Percentiles rank a stretch among this genome's conserved stretches.
phyloP scores from a whole-genome alignment of 2,329 filamentous ascomycete genomes.

The Neoascochyta sp. region DNA sequence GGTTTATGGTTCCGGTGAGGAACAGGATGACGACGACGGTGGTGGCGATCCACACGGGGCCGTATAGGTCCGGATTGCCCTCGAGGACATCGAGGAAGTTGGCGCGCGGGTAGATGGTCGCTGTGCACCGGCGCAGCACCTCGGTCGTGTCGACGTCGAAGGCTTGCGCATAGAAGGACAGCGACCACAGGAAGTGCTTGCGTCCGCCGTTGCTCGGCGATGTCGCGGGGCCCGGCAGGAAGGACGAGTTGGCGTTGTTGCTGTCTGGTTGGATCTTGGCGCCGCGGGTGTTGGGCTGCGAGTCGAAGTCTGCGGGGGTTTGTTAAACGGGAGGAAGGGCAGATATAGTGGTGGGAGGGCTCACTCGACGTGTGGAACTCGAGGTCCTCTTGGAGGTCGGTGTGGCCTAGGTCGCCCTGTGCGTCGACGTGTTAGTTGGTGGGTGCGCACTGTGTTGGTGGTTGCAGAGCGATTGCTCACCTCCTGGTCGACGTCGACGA shows the following conservation, averaged over 20 bases:
- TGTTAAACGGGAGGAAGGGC: conserved; percentile 1
- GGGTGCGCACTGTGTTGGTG: background rate
- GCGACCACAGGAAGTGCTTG: conserved; percentile 88
- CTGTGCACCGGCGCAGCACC: conserved; percentile 80
- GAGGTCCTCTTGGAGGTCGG: conserved; percentile 96
- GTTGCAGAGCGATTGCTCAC: conserved; percentile 47
- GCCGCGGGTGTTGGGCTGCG: conserved; percentile 49
- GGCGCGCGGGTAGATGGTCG: conserved; percentile 82
- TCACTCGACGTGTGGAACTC: conserved; percentile 91
- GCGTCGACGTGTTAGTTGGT: conserved; percentile 15
- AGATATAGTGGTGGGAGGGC: conserved; percentile 8
- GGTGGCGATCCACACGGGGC: conserved; percentile 97
- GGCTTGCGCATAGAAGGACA: conserved; percentile 94
- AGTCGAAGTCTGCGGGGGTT: conserved; percentile 60
- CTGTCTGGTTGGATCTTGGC: conserved; percentile 45
- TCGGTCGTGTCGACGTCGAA: conserved; percentile 96
- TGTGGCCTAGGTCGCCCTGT: conserved; percentile 95
- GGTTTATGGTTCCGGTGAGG: conserved; percentile 88
- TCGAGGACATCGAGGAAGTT: conserved; percentile 98
- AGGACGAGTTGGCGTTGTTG: conserved; percentile 36
- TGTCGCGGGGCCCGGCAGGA: conserved; percentile 34
- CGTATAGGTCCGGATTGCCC: conserved; percentile 94
- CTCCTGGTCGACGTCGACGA: conserved; percentile 96
- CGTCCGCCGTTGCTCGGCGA: conserved; percentile 24
- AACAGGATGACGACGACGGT: conserved; percentile 96